Base-by-base conservation (phyloP, 495 filamentous ascomycete genomes). In the Hyaloscypha hepaticicola region DNA sequence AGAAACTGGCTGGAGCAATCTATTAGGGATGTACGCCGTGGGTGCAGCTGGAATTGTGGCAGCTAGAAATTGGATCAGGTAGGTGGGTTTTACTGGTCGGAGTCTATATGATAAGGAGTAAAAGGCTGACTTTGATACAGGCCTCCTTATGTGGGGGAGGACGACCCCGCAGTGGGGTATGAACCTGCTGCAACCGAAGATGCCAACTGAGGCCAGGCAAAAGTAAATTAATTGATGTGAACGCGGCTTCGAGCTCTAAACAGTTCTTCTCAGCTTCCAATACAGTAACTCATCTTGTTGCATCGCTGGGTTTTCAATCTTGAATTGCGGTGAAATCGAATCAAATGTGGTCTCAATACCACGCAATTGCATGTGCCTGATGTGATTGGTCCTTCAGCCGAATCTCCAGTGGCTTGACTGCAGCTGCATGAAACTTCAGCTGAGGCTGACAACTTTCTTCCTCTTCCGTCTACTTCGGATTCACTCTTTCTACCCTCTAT, bases 41-140 rank as follows among this genome's bases (percentile, higher is more conserved):
- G 78, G 73, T 12, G 72, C 74, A 29, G 81, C 79, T 22, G 79
- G 73, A 0, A 80, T 84, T 70, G 81, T 83, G 8, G 76, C 71
- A n/a, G 64, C 73, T 65, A 82, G 73, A 74, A 82, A 82, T 60
- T 71, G 75, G 69, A 66, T 76, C 29, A 75, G 72, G 79, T 80
- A 79, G 72, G 79, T 78, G 21, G 8, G 49, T 56, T n/a, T n/a
- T n/a, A 60, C 9, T 8, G 6, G 14, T 16, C 16, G 5, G 4
- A 16, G 38, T 11, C 11, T 45, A 45, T 45, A 19, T 45, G 12
- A 1, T 16, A 16, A 16, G 9, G 19, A 16, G 0, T 9, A 12
- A 14, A 45, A 45, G 14, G 38, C 38, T 45, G 3, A 45, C 12
- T 45, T 9, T 14, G 38, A 45, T 45, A 16, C 38, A 45, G 38